Percentiles rank a stretch among this genome's conserved stretches.
Evolutionary conservation across 495 filamentous ascomycete species (phyloP).

Genomic region (Annulohypoxylon bovei): DNA sequence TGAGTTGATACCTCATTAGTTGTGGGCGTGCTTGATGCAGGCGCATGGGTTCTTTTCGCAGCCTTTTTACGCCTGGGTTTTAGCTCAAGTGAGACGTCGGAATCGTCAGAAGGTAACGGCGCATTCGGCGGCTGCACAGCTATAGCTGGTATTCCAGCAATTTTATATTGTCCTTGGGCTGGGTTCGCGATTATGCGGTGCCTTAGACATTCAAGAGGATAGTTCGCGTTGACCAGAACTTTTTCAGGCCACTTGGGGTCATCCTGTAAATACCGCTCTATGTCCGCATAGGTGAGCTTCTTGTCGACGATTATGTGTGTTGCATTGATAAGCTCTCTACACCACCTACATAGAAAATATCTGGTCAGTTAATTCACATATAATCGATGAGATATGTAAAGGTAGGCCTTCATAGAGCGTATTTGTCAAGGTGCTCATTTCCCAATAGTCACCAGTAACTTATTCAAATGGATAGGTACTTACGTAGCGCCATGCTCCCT

Average conservation of each 20-base stretch:
- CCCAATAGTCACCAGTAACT: neutral
- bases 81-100: conserved; percentile 42
- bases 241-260: conserved; percentile 20
- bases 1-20: conserved; percentile 24
- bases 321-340: conserved; percentile 48
- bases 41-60: neutral
- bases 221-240: conserved; percentile 78
- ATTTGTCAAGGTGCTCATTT: neutral
- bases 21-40: conserved; percentile 23
- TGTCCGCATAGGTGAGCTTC: conserved; percentile 68
- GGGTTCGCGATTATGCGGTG: conserved; percentile 67
- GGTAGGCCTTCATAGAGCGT: neutral
- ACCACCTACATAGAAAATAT: conserved; percentile 46
- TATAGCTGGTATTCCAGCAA: conserved; percentile 52
- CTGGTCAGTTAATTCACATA: conserved; percentile 1
- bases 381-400: neutral
- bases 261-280: conserved; percentile 56
- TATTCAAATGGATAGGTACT: conserved; percentile 11
- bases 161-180: conserved; percentile 66
- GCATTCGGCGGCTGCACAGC: neutral
- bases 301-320: conserved; percentile 88
- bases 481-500: conserved; percentile 75
- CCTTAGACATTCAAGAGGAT: conserved; percentile 80
- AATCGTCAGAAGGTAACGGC: conserved; percentile 20
- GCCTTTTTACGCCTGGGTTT: conserved; percentile 39